Conservation (phyloP, 2,329 filamentous ascomycete species). For the Penicillium sp. region DNA sequence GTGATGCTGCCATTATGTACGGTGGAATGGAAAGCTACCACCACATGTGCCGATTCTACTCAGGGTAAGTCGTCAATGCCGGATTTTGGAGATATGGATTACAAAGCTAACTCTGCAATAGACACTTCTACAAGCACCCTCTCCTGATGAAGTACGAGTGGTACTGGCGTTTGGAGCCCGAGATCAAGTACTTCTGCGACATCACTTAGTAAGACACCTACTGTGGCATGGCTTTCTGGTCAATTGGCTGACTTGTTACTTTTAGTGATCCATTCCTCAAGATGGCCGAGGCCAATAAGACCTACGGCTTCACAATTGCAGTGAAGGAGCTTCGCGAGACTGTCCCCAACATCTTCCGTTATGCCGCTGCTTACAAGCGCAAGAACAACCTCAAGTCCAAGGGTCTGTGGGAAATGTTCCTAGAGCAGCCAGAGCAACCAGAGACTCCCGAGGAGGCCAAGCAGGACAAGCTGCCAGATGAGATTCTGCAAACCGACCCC, state of each 20-base stretch:
- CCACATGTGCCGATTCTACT: conserved; percentile 99
- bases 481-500: conserved; percentile 74
- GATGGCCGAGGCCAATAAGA: conserved; percentile 94
- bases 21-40: conserved; percentile 98
- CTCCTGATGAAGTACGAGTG: conserved; percentile 95
- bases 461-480: conserved; percentile 71
- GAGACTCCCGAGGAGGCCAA: conserved; percentile 60
- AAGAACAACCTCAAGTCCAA: conserved; percentile 85
- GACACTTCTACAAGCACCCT: conserved; percentile 96
- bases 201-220: conserved; percentile 78
- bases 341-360: conserved; percentile 97
- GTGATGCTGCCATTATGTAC: conserved; percentile 98
- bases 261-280: conserved; percentile 85
- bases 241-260: conserved; percentile 4
- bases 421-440: conserved; percentile 60
- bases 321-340: conserved; percentile 98
- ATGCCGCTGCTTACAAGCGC: conserved; percentile 96
- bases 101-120: conserved; percentile 33
- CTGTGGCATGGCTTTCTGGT: neutral
- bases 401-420: conserved; percentile 98
- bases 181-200: conserved; percentile 99
- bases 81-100: neutral
- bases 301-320: conserved; percentile 97
- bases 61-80: conserved; percentile 63
- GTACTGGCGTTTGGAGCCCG: conserved; percentile 99